phyloP scores from a whole-genome alignment of 192 early-diverging fungal species.

The Coemansia sp. region DNA sequence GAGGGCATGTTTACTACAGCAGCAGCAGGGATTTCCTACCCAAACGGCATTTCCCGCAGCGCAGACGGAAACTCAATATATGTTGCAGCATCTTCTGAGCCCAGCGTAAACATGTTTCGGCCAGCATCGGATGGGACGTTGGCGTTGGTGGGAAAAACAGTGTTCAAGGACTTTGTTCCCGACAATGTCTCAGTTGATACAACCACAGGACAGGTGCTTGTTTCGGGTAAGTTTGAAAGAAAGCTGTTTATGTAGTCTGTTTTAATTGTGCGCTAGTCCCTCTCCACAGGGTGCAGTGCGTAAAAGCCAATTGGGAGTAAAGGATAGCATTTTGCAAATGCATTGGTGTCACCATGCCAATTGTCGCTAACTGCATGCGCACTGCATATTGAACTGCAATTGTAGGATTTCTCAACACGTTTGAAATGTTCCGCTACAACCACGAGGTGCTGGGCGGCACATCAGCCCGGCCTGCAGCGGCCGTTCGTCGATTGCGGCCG shows the following conservation, averaged over 20 bases:
- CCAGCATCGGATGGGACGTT: slow-evolving; percentile 24
- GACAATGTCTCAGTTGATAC: slow-evolving; percentile 51
- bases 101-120: slow-evolving; percentile 31
- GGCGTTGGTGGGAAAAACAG: slow-evolving; percentile 20
- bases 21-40: slow-evolving; percentile 24
- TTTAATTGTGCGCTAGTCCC: not conserved
- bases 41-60: slow-evolving; percentile 45
- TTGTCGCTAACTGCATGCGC: not conserved
- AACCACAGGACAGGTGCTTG: slow-evolving; percentile 36
- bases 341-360: not conserved
- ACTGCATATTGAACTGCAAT: not conserved
- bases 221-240: slow-evolving; percentile 37
- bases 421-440: slow-evolving; percentile 50
- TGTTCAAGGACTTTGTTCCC: slow-evolving; percentile 40
- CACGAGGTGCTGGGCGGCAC: slow-evolving; percentile 40
- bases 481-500: slow-evolving; percentile 29
- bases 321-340: not conserved
- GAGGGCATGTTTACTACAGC: slow-evolving; percentile 28
- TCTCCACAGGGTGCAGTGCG: too few relatives aligned
- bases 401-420: slow-evolving; percentile 49
- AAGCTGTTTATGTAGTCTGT: slow-evolving; percentile 1
- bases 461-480: slow-evolving; percentile 30
- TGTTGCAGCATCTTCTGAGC: slow-evolving; percentile 40
- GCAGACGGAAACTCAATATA: slow-evolving; percentile 31
- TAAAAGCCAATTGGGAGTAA: not conserved